A percentile compares a stretch with the other conserved stretches of the same genome.
These are phyloP conservation scores for Chamaenerion angustifolium DNA, from an alignment of 345 rosid species.

Conservation along the genomic window DNA sequence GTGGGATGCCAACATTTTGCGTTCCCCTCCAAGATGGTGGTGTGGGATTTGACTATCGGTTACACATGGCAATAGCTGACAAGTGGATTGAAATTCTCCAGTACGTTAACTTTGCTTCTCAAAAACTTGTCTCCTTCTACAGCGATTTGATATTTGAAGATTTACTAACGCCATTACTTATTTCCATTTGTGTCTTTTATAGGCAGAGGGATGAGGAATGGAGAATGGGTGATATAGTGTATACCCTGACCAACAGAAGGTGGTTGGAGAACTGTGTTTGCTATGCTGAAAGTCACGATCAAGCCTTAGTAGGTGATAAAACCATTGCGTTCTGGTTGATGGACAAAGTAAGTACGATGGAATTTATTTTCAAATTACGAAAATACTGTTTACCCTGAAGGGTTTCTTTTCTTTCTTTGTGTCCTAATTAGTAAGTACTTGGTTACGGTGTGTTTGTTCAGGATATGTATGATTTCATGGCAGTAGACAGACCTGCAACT, in stretches of 20 bases:
- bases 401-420: no score
- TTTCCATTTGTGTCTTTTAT: constrained; percentile 2
- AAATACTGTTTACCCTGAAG: no score
- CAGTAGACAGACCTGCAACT: constrained; percentile 65
- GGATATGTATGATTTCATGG: constrained; percentile 99
- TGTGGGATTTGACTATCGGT: constrained; percentile 92
- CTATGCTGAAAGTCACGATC: constrained; percentile 98
- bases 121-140: no score
- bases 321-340: constrained; percentile 95
- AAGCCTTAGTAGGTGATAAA: constrained; percentile 98
- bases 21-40: constrained; percentile 85
- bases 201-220: constrained; percentile 88
- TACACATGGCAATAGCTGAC: constrained; percentile 95
- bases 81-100: constrained; percentile 94
- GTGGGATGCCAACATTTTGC: constrained; percentile 97
- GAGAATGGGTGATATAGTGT: constrained; percentile 61
- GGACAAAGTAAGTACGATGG: constrained; percentile 55
- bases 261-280: constrained; percentile 76
- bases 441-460: constrained; percentile 10
- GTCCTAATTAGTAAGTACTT: background rate
- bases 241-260: constrained; percentile 74
- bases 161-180: background rate
- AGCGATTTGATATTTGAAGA: background rate
- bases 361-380: no score
- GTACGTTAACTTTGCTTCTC: constrained; percentile 20